A percentile compares a stretch with the other conserved stretches of the same genome.
phyloP scores from a whole-genome alignment of 495 filamentous ascomycete species.

The Aspergillus ellipticus region DNA sequence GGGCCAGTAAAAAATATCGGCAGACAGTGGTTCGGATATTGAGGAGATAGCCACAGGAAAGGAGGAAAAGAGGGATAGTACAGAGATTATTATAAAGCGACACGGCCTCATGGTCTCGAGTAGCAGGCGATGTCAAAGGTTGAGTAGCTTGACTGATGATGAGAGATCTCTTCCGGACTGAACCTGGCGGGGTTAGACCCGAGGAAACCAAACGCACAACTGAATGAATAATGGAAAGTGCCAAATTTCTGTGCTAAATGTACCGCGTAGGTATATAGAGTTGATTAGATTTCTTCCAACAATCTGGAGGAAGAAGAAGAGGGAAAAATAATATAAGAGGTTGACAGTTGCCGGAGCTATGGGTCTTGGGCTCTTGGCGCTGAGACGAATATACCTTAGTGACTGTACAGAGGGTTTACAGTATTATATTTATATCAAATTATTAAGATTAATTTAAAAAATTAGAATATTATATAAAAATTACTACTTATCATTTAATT shows the following conservation, averaged over 20 bases:
- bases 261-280: not conserved
- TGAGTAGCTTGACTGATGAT: not conserved
- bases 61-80: slow-evolving; percentile 8
- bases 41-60: slow-evolving; percentile 14
- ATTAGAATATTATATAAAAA: no score
- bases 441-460: no score
- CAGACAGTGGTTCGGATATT: slow-evolving; percentile 19
- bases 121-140: not conserved
- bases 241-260: not conserved
- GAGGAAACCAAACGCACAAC: not conserved
- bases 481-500: no score
- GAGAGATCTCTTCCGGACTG: not conserved
- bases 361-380: no score
- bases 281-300: no score
- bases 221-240: not conserved
- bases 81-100: slow-evolving; percentile 10
- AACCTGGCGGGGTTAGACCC: not conserved
- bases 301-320: no score
- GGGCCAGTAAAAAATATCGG: slow-evolving; percentile 43
- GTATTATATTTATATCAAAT: no score
- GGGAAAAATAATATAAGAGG: no score
- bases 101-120: slow-evolving; percentile 28
- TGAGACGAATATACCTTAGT: no score
- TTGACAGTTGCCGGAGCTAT: no score
- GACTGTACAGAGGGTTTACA: no score